Evolutionary conservation across 202 grass and related monocot genomes (phyloP).

Genomic region (Tripidium arundinaceum): DNA sequence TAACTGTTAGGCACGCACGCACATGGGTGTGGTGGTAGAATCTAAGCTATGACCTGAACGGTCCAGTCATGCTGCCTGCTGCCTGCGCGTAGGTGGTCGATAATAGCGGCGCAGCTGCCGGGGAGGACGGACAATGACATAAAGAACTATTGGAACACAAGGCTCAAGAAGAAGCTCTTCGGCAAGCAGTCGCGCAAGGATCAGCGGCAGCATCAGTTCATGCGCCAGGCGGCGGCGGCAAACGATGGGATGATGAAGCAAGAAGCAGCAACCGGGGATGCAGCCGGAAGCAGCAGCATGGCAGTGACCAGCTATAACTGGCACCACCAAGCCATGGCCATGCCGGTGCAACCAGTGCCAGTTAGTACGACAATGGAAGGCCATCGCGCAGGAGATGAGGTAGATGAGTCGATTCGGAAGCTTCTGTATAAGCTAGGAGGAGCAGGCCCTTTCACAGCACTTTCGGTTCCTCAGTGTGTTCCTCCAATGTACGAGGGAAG

Average conservation of each 20-base stretch:
- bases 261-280: conserved; percentile 28
- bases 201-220: conserved; percentile 32
- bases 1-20: conserved; percentile 34
- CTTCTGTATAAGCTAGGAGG: conserved; percentile 45
- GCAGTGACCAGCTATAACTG: conserved; percentile 30
- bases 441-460: conserved; percentile 18
- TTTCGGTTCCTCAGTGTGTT: background rate
- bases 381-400: conserved; percentile 19
- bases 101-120: conserved; percentile 91
- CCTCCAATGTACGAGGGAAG: conserved; percentile 34
- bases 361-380: conserved; percentile 30
- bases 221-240: background rate
- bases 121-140: conserved; percentile 98
- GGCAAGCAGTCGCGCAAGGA: conserved; percentile 67
- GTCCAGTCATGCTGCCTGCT: conserved; percentile 15
- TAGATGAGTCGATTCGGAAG: conserved; percentile 41
- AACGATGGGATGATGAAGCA: conserved; percentile 40
- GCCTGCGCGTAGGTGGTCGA: conserved; percentile 69
- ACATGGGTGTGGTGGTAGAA: conserved; percentile 11
- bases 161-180: conserved; percentile 96
- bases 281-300: conserved; percentile 20
- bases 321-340: conserved; percentile 33
- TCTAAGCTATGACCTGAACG: conserved; percentile 34
- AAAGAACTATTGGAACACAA: conserved; percentile 99
- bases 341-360: conserved; percentile 33